These are phyloP conservation scores for Plasmodium fragile DNA, from an alignment of 169 alveolate genomes.

Conservation along the genomic window DNA sequence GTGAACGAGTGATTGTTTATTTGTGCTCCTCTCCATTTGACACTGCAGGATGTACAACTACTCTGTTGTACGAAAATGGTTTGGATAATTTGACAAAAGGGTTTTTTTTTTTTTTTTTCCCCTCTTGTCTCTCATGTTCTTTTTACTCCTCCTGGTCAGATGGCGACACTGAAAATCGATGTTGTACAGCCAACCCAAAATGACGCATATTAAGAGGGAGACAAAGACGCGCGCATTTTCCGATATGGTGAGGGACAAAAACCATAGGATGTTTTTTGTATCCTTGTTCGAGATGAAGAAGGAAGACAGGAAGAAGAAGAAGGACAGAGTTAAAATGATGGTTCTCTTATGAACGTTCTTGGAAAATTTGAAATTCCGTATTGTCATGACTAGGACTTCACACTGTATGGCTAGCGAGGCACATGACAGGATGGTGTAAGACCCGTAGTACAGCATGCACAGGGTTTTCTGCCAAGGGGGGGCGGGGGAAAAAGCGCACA, in stretches of 20 bases:
- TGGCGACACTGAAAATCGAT: constrained; percentile 10
- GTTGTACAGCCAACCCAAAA: constrained; percentile 55
- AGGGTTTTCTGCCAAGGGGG: constrained; percentile 80
- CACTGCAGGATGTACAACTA: neutral
- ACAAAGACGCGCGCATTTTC: constrained; percentile 83
- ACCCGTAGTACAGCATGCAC: constrained; percentile 81
- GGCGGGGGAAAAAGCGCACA: neutral
- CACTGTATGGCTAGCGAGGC: constrained; percentile 83
- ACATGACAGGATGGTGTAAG: constrained; percentile 80
- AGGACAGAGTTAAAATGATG: constrained; percentile 39
- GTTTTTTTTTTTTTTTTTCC: neutral
- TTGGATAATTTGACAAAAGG: neutral
- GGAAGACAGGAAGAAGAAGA: constrained; percentile 72
- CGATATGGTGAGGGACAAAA: constrained; percentile 83
- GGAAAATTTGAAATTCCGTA: constrained; percentile 61
- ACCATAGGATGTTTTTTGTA: constrained; percentile 83
- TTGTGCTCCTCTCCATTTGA: neutral
- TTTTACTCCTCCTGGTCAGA: constrained; percentile 33
- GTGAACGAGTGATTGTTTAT: neutral
- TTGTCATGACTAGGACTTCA: constrained; percentile 80
- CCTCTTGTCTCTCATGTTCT: neutral
- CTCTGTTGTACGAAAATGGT: neutral
- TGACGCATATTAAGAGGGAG: constrained; percentile 59
- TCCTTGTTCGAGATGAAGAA: constrained; percentile 63
- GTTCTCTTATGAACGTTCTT: constrained; percentile 38